Conservation (phyloP, 2,329 filamentous ascomycete species). For the Neurospora sp. region DNA sequence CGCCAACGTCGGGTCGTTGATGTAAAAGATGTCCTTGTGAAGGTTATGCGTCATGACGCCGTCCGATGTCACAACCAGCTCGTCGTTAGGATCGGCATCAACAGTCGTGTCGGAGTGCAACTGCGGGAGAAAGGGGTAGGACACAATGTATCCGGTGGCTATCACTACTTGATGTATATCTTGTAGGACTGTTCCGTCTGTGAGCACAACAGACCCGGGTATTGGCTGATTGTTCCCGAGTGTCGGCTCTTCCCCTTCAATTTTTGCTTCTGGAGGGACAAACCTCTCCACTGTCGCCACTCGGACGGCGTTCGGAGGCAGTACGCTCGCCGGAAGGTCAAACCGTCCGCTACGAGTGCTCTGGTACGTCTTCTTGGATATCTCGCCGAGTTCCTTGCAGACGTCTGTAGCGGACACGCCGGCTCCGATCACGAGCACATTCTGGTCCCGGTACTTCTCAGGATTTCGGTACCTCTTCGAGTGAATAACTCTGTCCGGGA, state of each 20-base stretch:
- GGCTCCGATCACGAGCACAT: conserved; percentile 44
- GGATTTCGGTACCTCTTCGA: conserved; percentile 65
- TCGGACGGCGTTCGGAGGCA: conserved; percentile 43
- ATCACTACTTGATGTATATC: conserved; percentile 54
- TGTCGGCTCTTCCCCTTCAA: conserved; percentile 1
- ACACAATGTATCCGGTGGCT: conserved; percentile 60
- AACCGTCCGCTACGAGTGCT: conserved; percentile 52
- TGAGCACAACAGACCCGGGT: conserved; percentile 40
- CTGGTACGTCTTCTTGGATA: conserved; percentile 32
- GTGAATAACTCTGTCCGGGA: conserved; percentile 47
- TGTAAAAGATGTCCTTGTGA: conserved; percentile 64
- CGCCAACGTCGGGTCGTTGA: conserved; percentile 51
- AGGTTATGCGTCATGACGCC: conserved; percentile 57
- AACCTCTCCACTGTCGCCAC: conserved; percentile 43
- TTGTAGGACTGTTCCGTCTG: conserved; percentile 40
- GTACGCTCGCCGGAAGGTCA: conserved; percentile 42
- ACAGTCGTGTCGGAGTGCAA: conserved; percentile 30
- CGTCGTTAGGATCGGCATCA: conserved; percentile 38
- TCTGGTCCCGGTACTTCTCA: conserved; percentile 28
- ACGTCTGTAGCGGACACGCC: conserved; percentile 34
- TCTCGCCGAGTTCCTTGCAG: conserved; percentile 27
- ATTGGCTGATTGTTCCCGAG: conserved; percentile 26
- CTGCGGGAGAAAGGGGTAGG: conserved; percentile 52
- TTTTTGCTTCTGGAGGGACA: conserved; percentile 23
- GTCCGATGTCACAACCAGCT: conserved; percentile 49